Evolutionary conservation across 768 basidiomycete genomes (phyloP), one percentile per base, ranked within the genome.

Genomic region (Dictyophora rubrovolvata): DNA sequence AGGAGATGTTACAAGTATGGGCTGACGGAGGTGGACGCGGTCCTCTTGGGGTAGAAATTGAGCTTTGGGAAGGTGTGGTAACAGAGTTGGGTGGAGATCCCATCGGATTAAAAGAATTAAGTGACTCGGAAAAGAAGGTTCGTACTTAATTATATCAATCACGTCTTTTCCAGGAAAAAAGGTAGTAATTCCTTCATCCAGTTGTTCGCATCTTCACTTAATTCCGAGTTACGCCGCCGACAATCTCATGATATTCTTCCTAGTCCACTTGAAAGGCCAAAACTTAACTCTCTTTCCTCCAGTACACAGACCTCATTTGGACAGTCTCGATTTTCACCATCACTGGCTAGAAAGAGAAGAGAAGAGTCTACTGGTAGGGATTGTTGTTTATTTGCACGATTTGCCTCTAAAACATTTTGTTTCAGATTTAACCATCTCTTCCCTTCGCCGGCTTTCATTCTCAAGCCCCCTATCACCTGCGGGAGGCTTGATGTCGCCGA

Each of bases 81-180:
- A 83, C 85, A 60, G 90, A 92, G 67, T 73, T 78, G 21, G 84
- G 80, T 28, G 77, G 69, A 48, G 87, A 90, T 59, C 93, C 93
- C 17, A 72, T 86, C 36, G 80, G 82, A 46, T 67, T 92, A 65
- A 85, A 84, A 63, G 93, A 94, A 68, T 81, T 89, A 81, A 76
- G 75, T 59, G 90, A 92, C 55, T 73, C 75, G 20, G 93, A 95
- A 77, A 91, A 86, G 76, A 94, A 93, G 87, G 93, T 93, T 66
- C 66, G 78, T 69, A 60, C 35, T 18, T 46, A 35, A 21, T 34
- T 35, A 47, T 48, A 18, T 49, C 37, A n/a, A 37, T 51, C 57
- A 35, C 57, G 57, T 52, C 11, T 18, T 51, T 59, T n/a, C n/a
- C 21, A 20, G 11, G 36, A 12, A n/a, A 22, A 20, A 36, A 22